These are phyloP conservation scores for Eimeria acervulina DNA, from an alignment of 169 alveolate species.

Conservation along the genomic window DNA sequence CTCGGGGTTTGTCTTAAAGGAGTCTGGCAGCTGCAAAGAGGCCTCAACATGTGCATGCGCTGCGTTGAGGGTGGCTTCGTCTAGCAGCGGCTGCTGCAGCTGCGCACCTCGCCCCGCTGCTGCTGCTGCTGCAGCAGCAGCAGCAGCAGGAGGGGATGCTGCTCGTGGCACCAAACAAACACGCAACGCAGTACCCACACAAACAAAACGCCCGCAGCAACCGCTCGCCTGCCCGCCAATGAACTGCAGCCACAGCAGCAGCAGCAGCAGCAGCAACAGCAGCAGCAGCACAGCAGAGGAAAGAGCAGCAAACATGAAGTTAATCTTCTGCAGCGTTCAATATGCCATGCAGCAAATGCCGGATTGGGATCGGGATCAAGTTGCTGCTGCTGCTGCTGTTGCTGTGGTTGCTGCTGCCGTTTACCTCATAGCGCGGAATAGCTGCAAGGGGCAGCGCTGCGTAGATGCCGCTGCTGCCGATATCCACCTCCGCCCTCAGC, in stretches of 20 bases:
- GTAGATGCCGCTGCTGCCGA: conserved; percentile 80
- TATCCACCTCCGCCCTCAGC: conserved; percentile 63
- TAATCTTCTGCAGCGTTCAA: no score
- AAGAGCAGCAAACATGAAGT: not conserved
- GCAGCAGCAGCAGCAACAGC: not conserved
- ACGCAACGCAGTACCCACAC: conserved; percentile 65
- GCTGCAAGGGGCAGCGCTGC: conserved; percentile 74
- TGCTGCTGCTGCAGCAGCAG: not conserved
- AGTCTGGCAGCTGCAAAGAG: conserved; percentile 9
- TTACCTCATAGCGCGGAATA: conserved; percentile 20
- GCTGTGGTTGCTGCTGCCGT: not conserved
- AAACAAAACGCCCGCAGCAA: conserved; percentile 59
- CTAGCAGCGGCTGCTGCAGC: not conserved
- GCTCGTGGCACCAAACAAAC: conserved; percentile 3
- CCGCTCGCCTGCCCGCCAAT: conserved; percentile 78
- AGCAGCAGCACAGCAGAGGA: not conserved
- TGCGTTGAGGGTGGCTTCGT: conserved; percentile 38
- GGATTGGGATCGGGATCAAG: not conserved
- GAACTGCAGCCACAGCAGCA: conserved; percentile 21
- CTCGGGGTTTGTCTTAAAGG: not conserved
- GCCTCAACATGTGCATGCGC: conserved; percentile 68
- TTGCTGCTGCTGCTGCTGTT: not conserved
- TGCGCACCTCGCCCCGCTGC: not conserved
- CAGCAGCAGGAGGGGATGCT: not conserved
- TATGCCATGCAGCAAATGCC: not conserved